Conservation (phyloP, 169 alveolate species). For the Plasmodium billcollinsi region DNA sequence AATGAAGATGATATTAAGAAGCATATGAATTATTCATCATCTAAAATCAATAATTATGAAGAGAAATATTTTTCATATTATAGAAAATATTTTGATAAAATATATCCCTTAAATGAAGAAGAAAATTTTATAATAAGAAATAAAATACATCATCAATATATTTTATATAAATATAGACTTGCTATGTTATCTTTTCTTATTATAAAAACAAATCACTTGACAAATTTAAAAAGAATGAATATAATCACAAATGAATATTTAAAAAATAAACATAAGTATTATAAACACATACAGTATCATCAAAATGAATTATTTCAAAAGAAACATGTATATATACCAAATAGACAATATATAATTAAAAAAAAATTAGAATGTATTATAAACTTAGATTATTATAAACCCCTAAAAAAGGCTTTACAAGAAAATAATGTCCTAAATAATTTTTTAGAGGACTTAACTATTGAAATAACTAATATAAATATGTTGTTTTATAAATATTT, state of each 20-base stretch:
- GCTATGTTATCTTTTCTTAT: conserved; percentile 34
- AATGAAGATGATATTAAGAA: not conserved
- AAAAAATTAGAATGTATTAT: conserved; percentile 49
- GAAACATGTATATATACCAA: conserved; percentile 33
- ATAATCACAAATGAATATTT: conserved; percentile 11
- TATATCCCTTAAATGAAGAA: conserved; percentile 63
- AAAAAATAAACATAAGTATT: conserved; percentile 4
- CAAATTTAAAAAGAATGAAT: conserved; percentile 36
- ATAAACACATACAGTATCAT: conserved; percentile 54
- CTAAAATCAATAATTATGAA: not conserved
- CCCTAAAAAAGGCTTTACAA: conserved; percentile 29
- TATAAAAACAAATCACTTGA: conserved; percentile 61
- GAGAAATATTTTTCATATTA: conserved; percentile 42
- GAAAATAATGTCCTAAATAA: conserved; percentile 29
- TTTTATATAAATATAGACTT: conserved; percentile 51
- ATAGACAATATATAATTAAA: conserved; percentile 51
- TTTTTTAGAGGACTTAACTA: conserved; percentile 42
- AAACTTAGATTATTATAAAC: conserved; percentile 40
- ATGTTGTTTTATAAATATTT: conserved; percentile 30
- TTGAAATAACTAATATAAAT: conserved; percentile 21
- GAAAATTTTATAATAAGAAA: conserved; percentile 36
- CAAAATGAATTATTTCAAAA: conserved; percentile 40
- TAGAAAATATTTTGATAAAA: conserved; percentile 32
- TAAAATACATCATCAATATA: conserved; percentile 21
- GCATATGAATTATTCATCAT: not conserved